These are phyloP conservation scores for Arthrinium puccinioides DNA, from an alignment of 2,329 filamentous ascomycete genomes.

Conservation along the genomic window DNA sequence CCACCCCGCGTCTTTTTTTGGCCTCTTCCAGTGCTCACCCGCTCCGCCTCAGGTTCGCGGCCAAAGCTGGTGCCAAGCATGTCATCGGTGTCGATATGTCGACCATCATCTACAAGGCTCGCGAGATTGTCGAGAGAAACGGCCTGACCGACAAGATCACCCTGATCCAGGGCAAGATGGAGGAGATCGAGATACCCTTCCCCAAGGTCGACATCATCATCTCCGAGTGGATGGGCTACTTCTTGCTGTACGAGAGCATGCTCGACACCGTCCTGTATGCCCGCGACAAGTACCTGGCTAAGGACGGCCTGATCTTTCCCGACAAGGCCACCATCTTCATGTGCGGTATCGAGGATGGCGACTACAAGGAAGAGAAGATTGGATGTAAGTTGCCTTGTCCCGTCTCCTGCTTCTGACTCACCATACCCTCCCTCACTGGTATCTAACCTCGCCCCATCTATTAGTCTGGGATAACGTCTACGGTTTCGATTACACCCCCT, in stretches of 20 bases:
- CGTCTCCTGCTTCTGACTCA: background rate
- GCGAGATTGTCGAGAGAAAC: slow-evolving; percentile 88
- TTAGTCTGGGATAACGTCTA: slow-evolving; percentile 99
- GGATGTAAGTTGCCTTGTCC: slow-evolving; percentile 61
- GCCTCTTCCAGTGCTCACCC: slow-evolving; percentile 4
- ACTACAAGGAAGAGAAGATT: slow-evolving; percentile 99
- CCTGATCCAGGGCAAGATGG: slow-evolving; percentile 98
- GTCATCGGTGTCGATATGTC: slow-evolving; percentile 99
- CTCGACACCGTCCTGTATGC: slow-evolving; percentile 96
- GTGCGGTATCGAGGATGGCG: slow-evolving; percentile 94
- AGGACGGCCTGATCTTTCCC: slow-evolving; percentile 91
- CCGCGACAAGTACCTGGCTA: slow-evolving; percentile 80
- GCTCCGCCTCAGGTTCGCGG: slow-evolving; percentile 69
- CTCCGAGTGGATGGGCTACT: slow-evolving; percentile 99
- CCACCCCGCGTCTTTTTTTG: slow-evolving; percentile 8
- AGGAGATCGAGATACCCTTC: slow-evolving; percentile 89
- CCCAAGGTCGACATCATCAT: slow-evolving; percentile 99
- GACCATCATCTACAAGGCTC: slow-evolving; percentile 97
- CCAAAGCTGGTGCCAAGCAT: slow-evolving; percentile 92
- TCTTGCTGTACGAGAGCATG: slow-evolving; percentile 98
- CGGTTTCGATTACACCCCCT: slow-evolving; percentile 90
- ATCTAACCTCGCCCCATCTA: too few relatives aligned
- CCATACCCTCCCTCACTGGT: background rate
- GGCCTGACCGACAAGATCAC: slow-evolving; percentile 95
- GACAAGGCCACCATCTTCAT: slow-evolving; percentile 98